Conservation (phyloP, 768 basidiomycete species). For the Leucocoprinus birnbaumii region DNA sequence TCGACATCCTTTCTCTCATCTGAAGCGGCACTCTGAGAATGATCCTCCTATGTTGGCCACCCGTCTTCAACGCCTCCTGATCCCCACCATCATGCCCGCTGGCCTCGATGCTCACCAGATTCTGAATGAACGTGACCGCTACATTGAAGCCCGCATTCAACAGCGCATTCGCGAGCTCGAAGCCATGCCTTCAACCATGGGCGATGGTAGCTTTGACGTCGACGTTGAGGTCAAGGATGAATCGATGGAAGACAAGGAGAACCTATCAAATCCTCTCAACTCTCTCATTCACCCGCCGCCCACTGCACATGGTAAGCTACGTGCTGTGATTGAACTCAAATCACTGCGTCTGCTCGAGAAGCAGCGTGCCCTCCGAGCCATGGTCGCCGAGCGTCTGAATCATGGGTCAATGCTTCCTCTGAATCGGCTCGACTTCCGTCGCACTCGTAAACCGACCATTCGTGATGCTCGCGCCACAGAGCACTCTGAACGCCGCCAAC, state of each 20-base stretch:
- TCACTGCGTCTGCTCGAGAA: conserved; percentile 85
- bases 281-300: conserved; percentile 53
- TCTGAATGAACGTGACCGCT: conserved; percentile 88
- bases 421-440: conserved; percentile 89
- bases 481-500: conserved; percentile 86
- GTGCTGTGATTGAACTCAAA: conserved; percentile 92
- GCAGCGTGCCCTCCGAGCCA: conserved; percentile 83
- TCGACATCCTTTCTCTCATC: conserved; percentile 78
- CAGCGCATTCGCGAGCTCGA: conserved; percentile 90
- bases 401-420: conserved; percentile 87
- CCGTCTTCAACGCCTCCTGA: conserved; percentile 73
- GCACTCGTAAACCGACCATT: conserved; percentile 79
- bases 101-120: conserved; percentile 93
- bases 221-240: conserved; percentile 35
- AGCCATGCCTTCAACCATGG: conserved; percentile 72
- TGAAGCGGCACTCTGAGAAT: conserved; percentile 60
- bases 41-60: conserved; percentile 66
- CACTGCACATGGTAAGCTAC: conserved; percentile 78
- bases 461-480: conserved; percentile 91
- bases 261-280: conserved; percentile 26
- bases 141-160: conserved; percentile 83
- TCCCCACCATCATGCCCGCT: conserved; percentile 87
- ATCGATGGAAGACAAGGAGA: conserved; percentile 42
- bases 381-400: conserved; percentile 82
- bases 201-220: conserved; percentile 65